Percentiles rank a stretch among this genome's conserved stretches.
phyloP scores from a whole-genome alignment of 441 rosid genomes.

The Isatis lusitanica region DNA sequence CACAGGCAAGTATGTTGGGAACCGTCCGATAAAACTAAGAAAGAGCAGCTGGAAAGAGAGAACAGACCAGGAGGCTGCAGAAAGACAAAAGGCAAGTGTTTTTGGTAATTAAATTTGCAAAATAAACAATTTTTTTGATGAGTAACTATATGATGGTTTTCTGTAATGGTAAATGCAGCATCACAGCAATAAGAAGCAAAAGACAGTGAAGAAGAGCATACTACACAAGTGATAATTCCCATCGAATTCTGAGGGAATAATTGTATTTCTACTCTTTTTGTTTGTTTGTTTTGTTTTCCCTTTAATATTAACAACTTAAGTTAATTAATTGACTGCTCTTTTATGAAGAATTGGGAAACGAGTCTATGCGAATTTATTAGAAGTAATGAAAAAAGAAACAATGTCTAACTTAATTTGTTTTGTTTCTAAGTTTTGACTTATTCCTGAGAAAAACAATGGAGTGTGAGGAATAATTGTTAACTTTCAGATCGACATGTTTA shows the following conservation, averaged over 20 bases:
- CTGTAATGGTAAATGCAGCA: constrained; percentile 45
- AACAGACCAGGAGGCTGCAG: constrained; percentile 68
- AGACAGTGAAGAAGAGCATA: constrained; percentile 66
- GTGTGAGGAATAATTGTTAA: too few relatives aligned
- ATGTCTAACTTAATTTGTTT: too few relatives aligned
- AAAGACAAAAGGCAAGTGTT: constrained; percentile 62
- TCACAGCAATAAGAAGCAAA: constrained; percentile 68
- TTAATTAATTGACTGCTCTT: too few relatives aligned
- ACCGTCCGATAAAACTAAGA: constrained; percentile 86
- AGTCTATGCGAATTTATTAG: too few relatives aligned
- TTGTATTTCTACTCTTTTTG: too few relatives aligned
- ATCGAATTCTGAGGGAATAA: not conserved
- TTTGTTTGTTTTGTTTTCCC: too few relatives aligned
- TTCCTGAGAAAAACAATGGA: too few relatives aligned
- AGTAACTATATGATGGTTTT: not conserved
- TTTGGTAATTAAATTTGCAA: not conserved
- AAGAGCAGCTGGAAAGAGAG: constrained; percentile 99
- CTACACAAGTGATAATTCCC: constrained; percentile 62
- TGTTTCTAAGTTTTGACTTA: too few relatives aligned
- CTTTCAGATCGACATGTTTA: too few relatives aligned
- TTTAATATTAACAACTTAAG: too few relatives aligned
- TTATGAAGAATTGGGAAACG: too few relatives aligned
- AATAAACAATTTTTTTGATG: not conserved
- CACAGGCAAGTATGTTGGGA: constrained; percentile 94
- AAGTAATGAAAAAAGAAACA: too few relatives aligned